Base-by-base conservation (phyloP, 257 asterid genomes). In the Petunia secreta region DNA sequence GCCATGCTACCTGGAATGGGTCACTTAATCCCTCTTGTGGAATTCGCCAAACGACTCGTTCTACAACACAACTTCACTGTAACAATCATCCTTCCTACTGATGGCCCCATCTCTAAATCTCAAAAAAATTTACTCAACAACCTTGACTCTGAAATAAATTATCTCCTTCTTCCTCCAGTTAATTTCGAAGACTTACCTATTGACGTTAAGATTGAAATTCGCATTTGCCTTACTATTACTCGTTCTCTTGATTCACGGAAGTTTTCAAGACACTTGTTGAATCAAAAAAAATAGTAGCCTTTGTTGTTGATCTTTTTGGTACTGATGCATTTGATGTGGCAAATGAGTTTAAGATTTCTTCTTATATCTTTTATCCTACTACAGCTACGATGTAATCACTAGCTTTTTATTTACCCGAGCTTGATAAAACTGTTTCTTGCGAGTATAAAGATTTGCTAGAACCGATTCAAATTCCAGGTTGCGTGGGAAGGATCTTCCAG, bases 21-120 rank as follows among this genome's bases (percentile, higher is more conserved):
- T 16, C 98, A 93, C 79, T 88, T 92, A 25, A 91, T 92, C 84
- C 96, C 97, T 8, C 58, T 91, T 2, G 88, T 69, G 9, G 92
- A 93, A 67, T 87, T 93, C 76, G 91, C 96, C 60, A 88, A 90
- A 53, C 79, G 64, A n/a, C 89, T 91, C 82, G 80, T 86, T 69
- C 80, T 41, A 41, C 88, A 52, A 68, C 91, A 90, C 90, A 78
- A 88, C 79, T 77, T 91, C 87, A 73, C 88, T 75, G 57, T 87
- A 69, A 91, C 93, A 0, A 46, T 94, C 79, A 36, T 94, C 80
- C 55, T 94, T 75, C 96, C 97, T 0, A 84, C 85, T 25, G 85
- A 80, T 63, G 90, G 92, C 46, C 93, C 92, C 2, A 87, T 89
- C 68, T 81, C 91, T 52, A 25, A 59, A 39, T 88, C 90, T n/a